Percentiles rank a stretch among this genome's conserved stretches.
phyloP scores from a whole-genome alignment of 148 eudicot genomes.

The Nyssa sinensis region DNA sequence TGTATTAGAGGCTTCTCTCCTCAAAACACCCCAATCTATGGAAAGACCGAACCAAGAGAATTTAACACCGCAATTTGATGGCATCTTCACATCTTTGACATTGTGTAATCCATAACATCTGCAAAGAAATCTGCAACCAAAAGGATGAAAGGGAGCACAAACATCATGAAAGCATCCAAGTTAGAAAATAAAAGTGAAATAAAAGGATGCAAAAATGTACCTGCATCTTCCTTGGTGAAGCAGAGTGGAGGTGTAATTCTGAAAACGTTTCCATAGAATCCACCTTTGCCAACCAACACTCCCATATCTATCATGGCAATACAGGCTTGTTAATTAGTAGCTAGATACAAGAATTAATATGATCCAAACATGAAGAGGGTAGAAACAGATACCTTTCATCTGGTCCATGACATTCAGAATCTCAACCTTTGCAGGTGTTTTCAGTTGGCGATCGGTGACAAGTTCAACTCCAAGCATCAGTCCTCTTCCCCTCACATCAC shows the following conservation, averaged over 20 bases:
- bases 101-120: slow-evolving; percentile 50
- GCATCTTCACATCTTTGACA: slow-evolving; percentile 44
- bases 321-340: not conserved
- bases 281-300: slow-evolving; percentile 94
- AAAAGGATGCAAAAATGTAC: slow-evolving; percentile 6
- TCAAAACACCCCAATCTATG: not conserved
- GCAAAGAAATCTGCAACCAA: slow-evolving; percentile 46
- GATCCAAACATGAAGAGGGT: not conserved
- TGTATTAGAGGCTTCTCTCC: not conserved
- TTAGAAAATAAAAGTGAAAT: not conserved
- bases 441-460: slow-evolving; percentile 72
- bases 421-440: slow-evolving; percentile 92
- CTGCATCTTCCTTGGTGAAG: slow-evolving; percentile 94
- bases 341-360: not conserved
- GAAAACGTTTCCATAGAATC: slow-evolving; percentile 89
- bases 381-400: slow-evolving; percentile 65
- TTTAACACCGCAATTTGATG: not conserved
- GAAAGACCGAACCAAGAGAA: not conserved
- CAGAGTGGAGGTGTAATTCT: slow-evolving; percentile 97
- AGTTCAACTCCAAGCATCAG: slow-evolving; percentile 91
- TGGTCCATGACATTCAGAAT: slow-evolving; percentile 84
- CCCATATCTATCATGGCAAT: slow-evolving; percentile 54
- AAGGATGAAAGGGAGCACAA: too few species aligned
- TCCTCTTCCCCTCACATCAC: slow-evolving; percentile 98
- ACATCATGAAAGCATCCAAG: not conserved